Evolutionary conservation across 164 flowering plant genomes (phyloP), one percentile per base, ranked within the genome.

Genomic region (Stephania cephalantha): DNA sequence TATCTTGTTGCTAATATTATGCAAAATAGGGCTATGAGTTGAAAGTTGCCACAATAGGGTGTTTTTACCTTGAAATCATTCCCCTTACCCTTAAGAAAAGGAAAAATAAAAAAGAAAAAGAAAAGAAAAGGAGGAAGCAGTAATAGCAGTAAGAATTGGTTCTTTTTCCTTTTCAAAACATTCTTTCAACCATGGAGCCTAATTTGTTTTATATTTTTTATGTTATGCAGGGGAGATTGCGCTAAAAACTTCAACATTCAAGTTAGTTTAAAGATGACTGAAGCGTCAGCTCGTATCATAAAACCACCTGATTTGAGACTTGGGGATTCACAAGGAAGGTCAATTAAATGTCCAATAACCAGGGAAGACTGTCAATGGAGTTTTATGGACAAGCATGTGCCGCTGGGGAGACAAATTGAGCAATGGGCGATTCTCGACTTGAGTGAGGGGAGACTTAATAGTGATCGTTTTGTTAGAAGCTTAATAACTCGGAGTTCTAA

Each of bases 391-490:
- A 86, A 74, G 55, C 78, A 78, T 17, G 79, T 93, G 2, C 82
- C 81, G 31, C 86, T 87, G 42, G 97, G 90, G 2, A 89, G 78
- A 78, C 22, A 70, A 6, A 71, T 93, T 46, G 81, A 82, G 0
- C 69, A 84, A 3, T 93, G 97, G 98, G 95, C 82, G 17, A 69
- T 90, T 44, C 74, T 91, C 66, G 88, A 90, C 74, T 90, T 87
- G 50, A 76, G 66, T 31, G 80, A 84, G 0, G 20, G 71, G 7
- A 44, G 17, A 68, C 74, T 84, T 53, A 17, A 81, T 12, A 45
- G 73, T 5, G 6, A 80, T 1, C 31, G 4, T 0, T 90, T 93
- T 71, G 73, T 85, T 48, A 29, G 63, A 1, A 73, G 73, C 17
- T 81, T 93, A 52, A 79, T 75, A 0, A 25, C 17, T 18, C 81